These are phyloP conservation scores for Nigrospora osmanthi DNA, from an alignment of 2,329 filamentous ascomycete species.

Conservation along the genomic window DNA sequence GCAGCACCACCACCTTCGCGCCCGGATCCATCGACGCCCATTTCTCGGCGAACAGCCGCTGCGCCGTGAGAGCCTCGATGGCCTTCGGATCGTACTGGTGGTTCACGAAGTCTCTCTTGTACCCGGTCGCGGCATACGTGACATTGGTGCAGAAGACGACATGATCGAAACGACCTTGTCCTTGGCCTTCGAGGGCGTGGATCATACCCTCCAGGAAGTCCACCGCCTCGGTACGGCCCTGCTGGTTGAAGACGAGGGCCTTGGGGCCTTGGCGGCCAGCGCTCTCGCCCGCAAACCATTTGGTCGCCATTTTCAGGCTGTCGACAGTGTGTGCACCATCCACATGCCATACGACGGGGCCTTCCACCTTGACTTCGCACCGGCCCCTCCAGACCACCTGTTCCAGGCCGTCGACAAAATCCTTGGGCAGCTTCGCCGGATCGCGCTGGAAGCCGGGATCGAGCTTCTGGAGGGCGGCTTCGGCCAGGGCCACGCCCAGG, in stretches of 20 bases:
- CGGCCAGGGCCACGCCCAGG: constrained; percentile 41
- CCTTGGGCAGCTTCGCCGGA: constrained; percentile 38
- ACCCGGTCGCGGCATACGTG: constrained; percentile 41
- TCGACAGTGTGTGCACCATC: constrained; percentile 92
- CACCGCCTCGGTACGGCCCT: not conserved
- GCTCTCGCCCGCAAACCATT: constrained; percentile 64
- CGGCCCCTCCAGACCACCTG: constrained; percentile 71
- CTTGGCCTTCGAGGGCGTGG: constrained; percentile 22
- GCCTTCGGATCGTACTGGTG: constrained; percentile 42
- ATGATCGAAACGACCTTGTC: constrained; percentile 50
- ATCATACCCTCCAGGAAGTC: constrained; percentile 44
- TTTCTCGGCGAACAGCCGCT: constrained; percentile 43
- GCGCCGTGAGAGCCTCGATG: constrained; percentile 42
- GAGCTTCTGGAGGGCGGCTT: constrained; percentile 37
- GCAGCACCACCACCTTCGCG: constrained; percentile 36
- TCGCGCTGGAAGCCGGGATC: constrained; percentile 21
- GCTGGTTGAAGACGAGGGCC: constrained; percentile 60
- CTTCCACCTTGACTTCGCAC: constrained; percentile 55
- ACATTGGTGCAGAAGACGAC: constrained; percentile 80
- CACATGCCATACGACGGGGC: constrained; percentile 68
- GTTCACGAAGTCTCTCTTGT: constrained; percentile 52
- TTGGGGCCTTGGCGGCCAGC: constrained; percentile 24
- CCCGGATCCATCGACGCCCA: constrained; percentile 40
- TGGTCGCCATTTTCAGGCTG: constrained; percentile 72
- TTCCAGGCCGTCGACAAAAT: constrained; percentile 68